phyloP scores from a whole-genome alignment of 768 basidiomycete genomes.

The Xanthoconium purpureum region DNA sequence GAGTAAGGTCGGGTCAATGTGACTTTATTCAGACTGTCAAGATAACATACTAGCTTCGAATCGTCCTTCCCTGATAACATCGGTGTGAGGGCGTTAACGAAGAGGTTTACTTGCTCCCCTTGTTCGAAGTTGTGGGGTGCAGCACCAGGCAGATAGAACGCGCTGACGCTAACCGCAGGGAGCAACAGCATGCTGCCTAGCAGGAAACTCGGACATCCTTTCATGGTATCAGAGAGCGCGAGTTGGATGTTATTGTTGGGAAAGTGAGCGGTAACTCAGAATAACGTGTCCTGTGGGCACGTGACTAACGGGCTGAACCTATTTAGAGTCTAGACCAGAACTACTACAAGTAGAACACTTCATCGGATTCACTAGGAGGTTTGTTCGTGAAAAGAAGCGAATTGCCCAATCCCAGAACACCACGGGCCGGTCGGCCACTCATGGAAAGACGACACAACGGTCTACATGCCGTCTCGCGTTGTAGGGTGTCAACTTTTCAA shows the following conservation, averaged over 20 bases:
- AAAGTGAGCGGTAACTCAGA: neutral
- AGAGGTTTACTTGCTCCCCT: slow-evolving; percentile 74
- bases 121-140: slow-evolving; percentile 78
- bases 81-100: slow-evolving; percentile 88
- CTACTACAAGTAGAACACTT: slow-evolving; percentile 24
- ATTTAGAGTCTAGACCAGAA: neutral
- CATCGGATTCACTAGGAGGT: slow-evolving; percentile 49
- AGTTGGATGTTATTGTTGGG: neutral
- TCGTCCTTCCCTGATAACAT: slow-evolving; percentile 68
- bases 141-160: slow-evolving; percentile 91
- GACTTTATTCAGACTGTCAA: neutral
- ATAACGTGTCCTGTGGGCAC: slow-evolving; percentile 10
- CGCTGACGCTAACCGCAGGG: slow-evolving; percentile 31
- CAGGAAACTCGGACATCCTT: slow-evolving; percentile 8
- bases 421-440: slow-evolving; percentile 59
- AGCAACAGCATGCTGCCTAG: slow-evolving; percentile 21
- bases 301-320: slow-evolving; percentile 9
- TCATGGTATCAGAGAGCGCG: slow-evolving; percentile 19
- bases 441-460: slow-evolving; percentile 51
- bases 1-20: slow-evolving; percentile 4
- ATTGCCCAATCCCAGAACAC: slow-evolving; percentile 47
- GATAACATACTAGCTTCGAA: slow-evolving; percentile 64
- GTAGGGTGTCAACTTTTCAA: slow-evolving; percentile 47
- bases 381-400: slow-evolving; percentile 47
- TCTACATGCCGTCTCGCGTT: slow-evolving; percentile 39